Evolutionary conservation across 192 early-diverging fungal species (phyloP).

Genomic region (Spizellomyces punctatus): DNA sequence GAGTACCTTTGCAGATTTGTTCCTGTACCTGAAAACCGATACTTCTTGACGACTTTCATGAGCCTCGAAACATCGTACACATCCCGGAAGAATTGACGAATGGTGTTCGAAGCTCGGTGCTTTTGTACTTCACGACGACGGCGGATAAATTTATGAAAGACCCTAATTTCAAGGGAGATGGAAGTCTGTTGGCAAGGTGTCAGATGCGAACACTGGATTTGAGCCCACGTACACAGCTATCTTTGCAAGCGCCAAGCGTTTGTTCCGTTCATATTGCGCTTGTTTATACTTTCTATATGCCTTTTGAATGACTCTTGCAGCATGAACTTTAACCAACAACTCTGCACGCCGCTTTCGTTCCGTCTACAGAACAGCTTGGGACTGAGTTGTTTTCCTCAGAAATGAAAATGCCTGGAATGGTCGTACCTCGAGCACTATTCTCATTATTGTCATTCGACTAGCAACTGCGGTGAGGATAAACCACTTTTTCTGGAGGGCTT

Average conservation of each 20-base stretch:
- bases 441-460: slow-evolving; percentile 41
- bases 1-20: slow-evolving; percentile 8
- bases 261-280: slow-evolving; percentile 21
- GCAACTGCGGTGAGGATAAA: slow-evolving; percentile 53
- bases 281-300: slow-evolving; percentile 32
- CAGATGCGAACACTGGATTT: slow-evolving; percentile 3
- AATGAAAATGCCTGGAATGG: too few relatives aligned
- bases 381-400: neutral
- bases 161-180: slow-evolving; percentile 13
- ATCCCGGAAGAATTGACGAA: slow-evolving; percentile 58
- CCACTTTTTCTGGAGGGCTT: slow-evolving; percentile 53
- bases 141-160: slow-evolving; percentile 45
- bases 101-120: slow-evolving; percentile 42
- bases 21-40: slow-evolving; percentile 54
- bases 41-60: slow-evolving; percentile 64
- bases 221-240: slow-evolving; percentile 41
- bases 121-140: slow-evolving; percentile 36
- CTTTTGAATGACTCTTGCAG: slow-evolving; percentile 47
- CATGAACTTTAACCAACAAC: slow-evolving; percentile 10
- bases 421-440: slow-evolving; percentile 37
- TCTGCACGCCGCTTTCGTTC: slow-evolving; percentile 10
- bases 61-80: slow-evolving; percentile 59
- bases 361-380: neutral
- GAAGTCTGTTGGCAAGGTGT: neutral
- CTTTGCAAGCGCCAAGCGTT: slow-evolving; percentile 35